Evolutionary conservation across 768 basidiomycete species (phyloP), one percentile per base, ranked within the genome.

Genomic region (Grammothele lineata): DNA sequence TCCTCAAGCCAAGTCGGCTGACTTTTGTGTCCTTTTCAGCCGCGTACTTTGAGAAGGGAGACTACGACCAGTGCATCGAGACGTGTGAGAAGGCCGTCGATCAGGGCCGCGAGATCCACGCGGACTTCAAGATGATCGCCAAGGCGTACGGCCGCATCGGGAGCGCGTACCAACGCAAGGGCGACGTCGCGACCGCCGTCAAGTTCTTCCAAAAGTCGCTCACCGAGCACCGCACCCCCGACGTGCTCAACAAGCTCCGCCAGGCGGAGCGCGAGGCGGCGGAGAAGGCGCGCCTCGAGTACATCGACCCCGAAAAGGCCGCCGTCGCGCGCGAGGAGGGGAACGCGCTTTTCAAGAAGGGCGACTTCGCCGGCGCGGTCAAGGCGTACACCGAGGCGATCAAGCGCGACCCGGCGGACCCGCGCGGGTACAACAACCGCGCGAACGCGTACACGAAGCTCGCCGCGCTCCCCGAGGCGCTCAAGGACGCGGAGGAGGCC

Each of bases 381-480:
- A 92, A 90, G 71, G 73, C 77, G 32, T 99, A 99, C 71, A 78
- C 88, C 30, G 96, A 99, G 69, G 87, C 92, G 52, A 96, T 98
- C 76, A 97, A 97, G 72, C 86, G 96, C 40, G 85, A 91, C 59
- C 95, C 96, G 34, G 65, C 68, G 30, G 96, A 99, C 62, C 79
- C 95, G 12, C 77, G 86, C 54, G 93, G 90, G 8, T 99, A 97
- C 73, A 98, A 95, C 66, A 99, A 99, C 72, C 86, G 96, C 40
- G 92, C 96, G n/a, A 87, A 92, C 23, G 94, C 92, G 19, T 97
- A 96, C 71, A 91, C 87, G 69, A 98, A 98, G 72, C 81, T 99
- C 33, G 78, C 78, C 35, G 96, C 96, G 1, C 69, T 98, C 24
- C 88, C 93, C 10, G 96, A 99, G 65, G 96, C 94, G 1, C 76